Evolutionary conservation across 2,329 filamentous ascomycete species (phyloP).

Genomic region (Neofusicoccum umdonicola): DNA sequence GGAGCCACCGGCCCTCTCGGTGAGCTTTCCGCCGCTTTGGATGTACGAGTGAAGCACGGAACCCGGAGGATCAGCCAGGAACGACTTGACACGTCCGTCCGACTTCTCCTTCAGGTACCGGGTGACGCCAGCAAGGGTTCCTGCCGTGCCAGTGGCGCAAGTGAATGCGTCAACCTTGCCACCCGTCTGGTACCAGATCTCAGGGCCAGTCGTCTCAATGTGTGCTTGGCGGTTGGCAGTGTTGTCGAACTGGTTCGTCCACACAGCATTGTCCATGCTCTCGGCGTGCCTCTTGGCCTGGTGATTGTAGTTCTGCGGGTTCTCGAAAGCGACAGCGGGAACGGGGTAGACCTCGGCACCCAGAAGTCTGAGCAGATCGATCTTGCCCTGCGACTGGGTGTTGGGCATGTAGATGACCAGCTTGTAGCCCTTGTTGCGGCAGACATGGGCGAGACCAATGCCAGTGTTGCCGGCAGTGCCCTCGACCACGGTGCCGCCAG

Average conservation of each 20-base stretch:
- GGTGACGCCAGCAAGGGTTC: conserved; percentile 85
- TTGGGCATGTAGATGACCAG: conserved; percentile 99
- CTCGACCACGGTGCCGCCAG: conserved; percentile 93
- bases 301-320: conserved; percentile 97
- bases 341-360: conserved; percentile 96
- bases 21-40: conserved; percentile 74
- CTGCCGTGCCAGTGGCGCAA: conserved; percentile 88
- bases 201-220: conserved; percentile 93
- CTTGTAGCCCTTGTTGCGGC: conserved; percentile 85
- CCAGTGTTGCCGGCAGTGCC: conserved; percentile 97
- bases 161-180: conserved; percentile 92
- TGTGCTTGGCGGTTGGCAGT: conserved; percentile 89
- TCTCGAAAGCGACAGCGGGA: conserved; percentile 90
- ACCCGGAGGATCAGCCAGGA: conserved; percentile 90
- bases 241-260: conserved; percentile 99
- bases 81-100: conserved; percentile 75
- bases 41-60: conserved; percentile 93
- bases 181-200: conserved; percentile 90
- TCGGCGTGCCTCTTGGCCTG: conserved; percentile 91
- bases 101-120: conserved; percentile 83
- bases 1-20: conserved; percentile 77
- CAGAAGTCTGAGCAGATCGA: conserved; percentile 84
- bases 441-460: conserved; percentile 96
- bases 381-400: conserved; percentile 96
- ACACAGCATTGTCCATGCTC: conserved; percentile 79